Evolutionary conservation across 2,329 filamentous ascomycete species (phyloP), one percentile per base, ranked within the genome.

Genomic region (Kalaharituber pfeilii): DNA sequence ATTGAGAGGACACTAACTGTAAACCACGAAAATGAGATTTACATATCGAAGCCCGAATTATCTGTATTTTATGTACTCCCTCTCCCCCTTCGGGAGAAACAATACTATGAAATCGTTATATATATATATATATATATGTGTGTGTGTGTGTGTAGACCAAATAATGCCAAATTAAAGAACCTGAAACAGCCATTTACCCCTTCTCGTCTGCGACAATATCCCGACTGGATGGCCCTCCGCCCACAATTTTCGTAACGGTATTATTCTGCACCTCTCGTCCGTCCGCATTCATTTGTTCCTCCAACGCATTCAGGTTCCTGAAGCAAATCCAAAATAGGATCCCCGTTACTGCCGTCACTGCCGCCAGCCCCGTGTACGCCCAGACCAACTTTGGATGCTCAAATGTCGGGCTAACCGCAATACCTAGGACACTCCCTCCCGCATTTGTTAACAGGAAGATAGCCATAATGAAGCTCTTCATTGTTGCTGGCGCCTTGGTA

Each of bases 401-500:
- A 5, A 78, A 75, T 4, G 73, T 68, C 0, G 80, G 77, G 1
- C 77, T 73, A 11, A 84, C 68, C 2, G 79, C 75, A 60, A 80
- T 76, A 2, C 75, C 78, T 22, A 86, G 67, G 28, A 75, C 75
- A 1, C 76, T 73, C 2, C 76, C 76, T 45, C 77, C 71, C 2
- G 77, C 78, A 47, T 70, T 76, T 36, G 76, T 80, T 57, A 81
- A 71, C 54, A 80, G 70, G 62, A 76, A 80, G n/a, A 81, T 63
- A 11, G 73, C 72, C 65, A 73, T 73, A 27, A 77, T 70, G n/a
- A 87, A 73, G 1, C 80, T 83, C 60, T 82, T 80, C 84, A 88
- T 88, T 71, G 86, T 86, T 64, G 76, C 78, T 25, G 84, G 84
- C 0, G 82, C 82, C 68, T 86, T 85, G 66, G 80, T 81, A 70